Conservation (phyloP, 305 asterid genomes). For the Fraxinus greggii region DNA sequence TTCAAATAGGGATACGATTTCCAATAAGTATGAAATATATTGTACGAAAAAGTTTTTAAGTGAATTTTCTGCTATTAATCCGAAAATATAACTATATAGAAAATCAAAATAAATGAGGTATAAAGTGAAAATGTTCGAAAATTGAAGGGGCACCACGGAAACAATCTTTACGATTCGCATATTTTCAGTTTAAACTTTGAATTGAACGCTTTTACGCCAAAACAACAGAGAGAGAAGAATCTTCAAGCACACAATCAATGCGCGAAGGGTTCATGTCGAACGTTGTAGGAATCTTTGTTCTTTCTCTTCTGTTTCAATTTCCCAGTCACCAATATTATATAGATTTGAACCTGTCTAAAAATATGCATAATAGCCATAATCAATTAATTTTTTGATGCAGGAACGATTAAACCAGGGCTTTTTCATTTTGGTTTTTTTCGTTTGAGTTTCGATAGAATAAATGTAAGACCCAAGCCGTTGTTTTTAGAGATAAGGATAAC, state of each 20-base stretch:
- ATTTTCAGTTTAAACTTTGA: constrained; percentile 31
- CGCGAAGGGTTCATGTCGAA: constrained; percentile 32
- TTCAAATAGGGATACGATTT: no score
- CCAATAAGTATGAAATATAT: no score
- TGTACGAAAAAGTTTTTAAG: no score
- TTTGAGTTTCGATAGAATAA: constrained; percentile 6
- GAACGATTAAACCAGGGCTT: constrained; percentile 23
- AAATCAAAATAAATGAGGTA: not conserved
- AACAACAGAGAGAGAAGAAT: constrained; percentile 12
- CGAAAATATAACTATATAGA: no score
- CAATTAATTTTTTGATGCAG: constrained; percentile 10
- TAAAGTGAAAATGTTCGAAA: not conserved
- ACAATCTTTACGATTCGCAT: not conserved
- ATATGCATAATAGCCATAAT: not conserved
- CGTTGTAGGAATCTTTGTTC: constrained; percentile 38
- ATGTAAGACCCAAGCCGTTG: not conserved
- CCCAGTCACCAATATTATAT: not conserved
- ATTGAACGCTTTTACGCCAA: constrained; percentile 30
- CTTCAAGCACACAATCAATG: constrained; percentile 5
- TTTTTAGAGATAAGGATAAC: not conserved
- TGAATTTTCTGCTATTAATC: no score
- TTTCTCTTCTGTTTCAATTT: not conserved
- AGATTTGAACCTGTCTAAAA: not conserved
- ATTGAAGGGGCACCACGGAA: not conserved
- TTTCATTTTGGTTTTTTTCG: constrained; percentile 4